Conservation (phyloP, 176 grass and related monocot genomes). For the Musa schizocarpa region DNA sequence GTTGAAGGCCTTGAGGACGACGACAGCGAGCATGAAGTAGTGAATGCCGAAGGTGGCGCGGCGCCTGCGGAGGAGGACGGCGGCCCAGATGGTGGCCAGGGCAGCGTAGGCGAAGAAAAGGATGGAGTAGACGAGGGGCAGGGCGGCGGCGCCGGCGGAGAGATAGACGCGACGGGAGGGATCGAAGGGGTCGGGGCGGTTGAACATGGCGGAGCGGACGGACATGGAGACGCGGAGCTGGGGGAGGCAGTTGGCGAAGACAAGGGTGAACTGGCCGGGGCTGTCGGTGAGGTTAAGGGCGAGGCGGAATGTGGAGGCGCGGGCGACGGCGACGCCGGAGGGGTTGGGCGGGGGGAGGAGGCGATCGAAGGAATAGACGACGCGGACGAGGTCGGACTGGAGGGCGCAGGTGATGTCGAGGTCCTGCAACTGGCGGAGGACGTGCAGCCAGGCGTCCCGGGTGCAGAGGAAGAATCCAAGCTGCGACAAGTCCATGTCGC, state of each 20-base stretch:
- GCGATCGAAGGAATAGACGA: background rate
- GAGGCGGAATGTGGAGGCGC: background rate
- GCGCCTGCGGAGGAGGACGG: background rate
- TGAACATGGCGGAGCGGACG: slow-evolving; percentile 10
- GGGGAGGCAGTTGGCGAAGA: slow-evolving; percentile 8
- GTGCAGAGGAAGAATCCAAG: slow-evolving; percentile 6
- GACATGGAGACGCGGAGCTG: background rate
- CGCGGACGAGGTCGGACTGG: background rate
- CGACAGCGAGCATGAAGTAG: slow-evolving; percentile 5
- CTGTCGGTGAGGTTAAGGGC: background rate
- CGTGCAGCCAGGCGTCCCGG: slow-evolving; percentile 4
- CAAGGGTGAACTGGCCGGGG: slow-evolving; percentile 3
- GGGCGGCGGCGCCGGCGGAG: background rate
- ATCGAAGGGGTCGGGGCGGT: background rate
- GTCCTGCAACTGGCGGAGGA: background rate
- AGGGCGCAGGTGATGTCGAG: slow-evolving; percentile 1
- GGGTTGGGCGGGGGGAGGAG: slow-evolving; percentile 1
- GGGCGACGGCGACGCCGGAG: background rate
- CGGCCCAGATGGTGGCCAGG: background rate
- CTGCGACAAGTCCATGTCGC: background rate
- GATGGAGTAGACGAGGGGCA: background rate
- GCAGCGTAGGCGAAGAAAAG: background rate
- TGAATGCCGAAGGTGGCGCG: background rate
- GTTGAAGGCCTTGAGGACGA: slow-evolving; percentile 15
- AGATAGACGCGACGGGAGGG: background rate